Base-by-base conservation (phyloP, 257 asterid species). In the Jaltomata sinuosa region DNA sequence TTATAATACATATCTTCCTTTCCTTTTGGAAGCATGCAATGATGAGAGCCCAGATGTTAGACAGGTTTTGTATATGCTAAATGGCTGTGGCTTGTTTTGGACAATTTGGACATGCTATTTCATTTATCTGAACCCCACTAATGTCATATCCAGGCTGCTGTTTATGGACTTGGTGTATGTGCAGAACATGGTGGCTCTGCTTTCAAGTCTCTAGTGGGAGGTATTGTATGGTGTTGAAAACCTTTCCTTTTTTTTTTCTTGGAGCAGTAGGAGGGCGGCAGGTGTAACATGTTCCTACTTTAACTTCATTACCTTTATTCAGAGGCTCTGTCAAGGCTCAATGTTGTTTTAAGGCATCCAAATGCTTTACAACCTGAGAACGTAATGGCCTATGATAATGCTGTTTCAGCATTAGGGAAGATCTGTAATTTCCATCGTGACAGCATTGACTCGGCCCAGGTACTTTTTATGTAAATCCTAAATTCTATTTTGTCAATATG, bases 301-400 rank as follows among this genome's bases (percentile, higher is more conserved):
- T 49, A 61, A 59, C 50, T 67, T 62, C 10, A 80, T n/a, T 81
- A 81, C 54, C 80, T 65, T 85, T 31, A 38, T 86, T 83, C 96
- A 95, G 99, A 95, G 93, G 95, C 95, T 86, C 94, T 95, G 84
- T 91, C 98, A 27, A 95, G 98, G 90, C 93, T 95, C 89, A 93
- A 95, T 87, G 92, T 91, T 59, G 97, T 95, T 84, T 91, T 95
- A 79, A 80, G 94, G 85, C 90, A 93, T 89, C 96, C 98, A 42
- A 92, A 89, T 88, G 94, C 95, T 69, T 80, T 84, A 83, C 93
- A 91, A 86, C 88, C 91, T 10, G 98, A 95, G 11, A 90, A 91
- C 85, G 91, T 92, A 86, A 95, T 97, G 99, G 98, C 99, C 78
- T 95, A 97, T 67, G 99, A 97, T 84, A 97, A 97, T 89, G 99